Evolutionary conservation across 2,329 filamentous ascomycete species (phyloP).

Genomic region (Lachnellula cervina): DNA sequence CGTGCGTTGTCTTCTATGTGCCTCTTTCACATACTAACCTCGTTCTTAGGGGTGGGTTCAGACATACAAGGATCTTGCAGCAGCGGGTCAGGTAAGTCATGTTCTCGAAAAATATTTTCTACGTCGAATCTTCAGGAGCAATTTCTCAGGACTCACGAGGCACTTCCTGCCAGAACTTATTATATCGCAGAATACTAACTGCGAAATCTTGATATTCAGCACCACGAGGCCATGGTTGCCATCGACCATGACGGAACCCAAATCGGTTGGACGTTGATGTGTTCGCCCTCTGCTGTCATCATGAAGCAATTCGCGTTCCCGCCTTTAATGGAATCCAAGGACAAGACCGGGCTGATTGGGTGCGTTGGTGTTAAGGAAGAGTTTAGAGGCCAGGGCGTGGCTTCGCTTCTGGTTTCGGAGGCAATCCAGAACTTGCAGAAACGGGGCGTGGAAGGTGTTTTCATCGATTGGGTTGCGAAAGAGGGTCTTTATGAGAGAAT

Average conservation of each 20-base stretch:
- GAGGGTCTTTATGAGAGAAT: conserved; percentile 41
- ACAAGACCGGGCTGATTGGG: conserved; percentile 40
- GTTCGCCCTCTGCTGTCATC: conserved; percentile 30
- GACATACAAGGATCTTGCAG: conserved; percentile 35
- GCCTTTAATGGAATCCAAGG: conserved; percentile 32
- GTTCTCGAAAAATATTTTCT: too few relatives aligned
- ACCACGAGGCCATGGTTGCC: conserved; percentile 39
- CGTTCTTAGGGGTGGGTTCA: conserved; percentile 36
- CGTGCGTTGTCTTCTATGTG: conserved; percentile 22
- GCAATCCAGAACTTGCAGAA: conserved; percentile 40
- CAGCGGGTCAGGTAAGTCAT: conserved; percentile 22
- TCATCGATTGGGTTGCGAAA: conserved; percentile 40
- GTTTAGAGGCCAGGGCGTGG: conserved; percentile 36
- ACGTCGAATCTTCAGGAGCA: too few relatives aligned
- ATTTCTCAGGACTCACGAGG: too few relatives aligned
- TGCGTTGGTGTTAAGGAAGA: conserved; percentile 39
- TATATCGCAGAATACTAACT: too few relatives aligned
- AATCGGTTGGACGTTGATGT: conserved; percentile 43
- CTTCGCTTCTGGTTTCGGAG: conserved; percentile 38
- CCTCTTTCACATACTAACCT: background rate
- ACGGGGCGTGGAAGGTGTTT: conserved; percentile 38
- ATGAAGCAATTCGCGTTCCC: conserved; percentile 38
- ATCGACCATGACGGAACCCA: conserved; percentile 35
- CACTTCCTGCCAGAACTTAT: too few relatives aligned
- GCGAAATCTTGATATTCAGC: conserved; percentile 3